phyloP scores from a whole-genome alignment of 306 rosid genomes.

The Vigna nakashimae region DNA sequence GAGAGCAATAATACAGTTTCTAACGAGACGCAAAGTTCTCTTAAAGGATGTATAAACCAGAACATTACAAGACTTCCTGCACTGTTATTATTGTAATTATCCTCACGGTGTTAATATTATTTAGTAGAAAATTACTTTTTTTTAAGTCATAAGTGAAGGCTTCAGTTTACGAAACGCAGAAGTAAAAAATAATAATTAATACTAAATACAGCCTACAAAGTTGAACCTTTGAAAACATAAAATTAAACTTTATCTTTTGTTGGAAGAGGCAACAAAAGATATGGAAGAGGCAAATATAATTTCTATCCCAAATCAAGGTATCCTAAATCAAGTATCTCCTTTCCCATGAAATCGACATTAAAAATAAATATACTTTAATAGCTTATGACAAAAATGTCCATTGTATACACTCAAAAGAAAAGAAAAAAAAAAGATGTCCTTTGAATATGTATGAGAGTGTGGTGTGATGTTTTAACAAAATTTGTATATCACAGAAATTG shows the following conservation, averaged over 20 bases:
- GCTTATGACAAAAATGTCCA: neutral
- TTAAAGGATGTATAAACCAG: too few species aligned
- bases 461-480: slow-evolving; percentile 21
- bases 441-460: too few species aligned
- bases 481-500: slow-evolving; percentile 17
- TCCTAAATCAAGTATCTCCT: neutral
- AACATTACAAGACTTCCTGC: too few species aligned
- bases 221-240: neutral
- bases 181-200: too few species aligned
- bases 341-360: slow-evolving; percentile 9
- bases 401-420: too few species aligned
- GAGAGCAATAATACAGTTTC: too few species aligned
- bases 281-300: neutral
- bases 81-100: too few species aligned
- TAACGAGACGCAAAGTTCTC: too few species aligned
- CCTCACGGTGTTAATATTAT: neutral
- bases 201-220: too few species aligned
- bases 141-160: neutral
- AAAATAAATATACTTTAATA: neutral
- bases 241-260: neutral
- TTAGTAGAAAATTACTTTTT: neutral
- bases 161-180: neutral
- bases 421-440: too few species aligned
- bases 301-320: slow-evolving; percentile 3
- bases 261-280: too few species aligned